A percentile compares a stretch with the other conserved stretches of the same genome.
Conservation (phyloP, 805 yeast species). For the Citeromyces matritensis region DNA sequence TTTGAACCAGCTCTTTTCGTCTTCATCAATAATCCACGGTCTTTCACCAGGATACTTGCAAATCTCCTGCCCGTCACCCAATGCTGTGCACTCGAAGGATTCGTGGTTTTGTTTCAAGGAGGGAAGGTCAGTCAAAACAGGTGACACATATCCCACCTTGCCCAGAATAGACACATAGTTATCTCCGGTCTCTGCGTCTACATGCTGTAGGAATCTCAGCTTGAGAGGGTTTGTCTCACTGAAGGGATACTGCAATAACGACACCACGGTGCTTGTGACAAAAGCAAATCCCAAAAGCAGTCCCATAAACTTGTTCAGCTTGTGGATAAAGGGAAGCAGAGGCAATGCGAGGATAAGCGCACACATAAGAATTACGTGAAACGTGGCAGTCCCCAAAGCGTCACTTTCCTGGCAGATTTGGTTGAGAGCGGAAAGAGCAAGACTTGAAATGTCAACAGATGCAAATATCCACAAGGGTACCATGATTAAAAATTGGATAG, state of each 20-base stretch:
- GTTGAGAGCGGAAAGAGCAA: slow-evolving; percentile 46
- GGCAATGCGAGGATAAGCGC: slow-evolving; percentile 29
- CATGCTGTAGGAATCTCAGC: slow-evolving; percentile 49
- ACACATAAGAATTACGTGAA: slow-evolving; percentile 15
- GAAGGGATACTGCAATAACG: slow-evolving; percentile 40
- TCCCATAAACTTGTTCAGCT: slow-evolving; percentile 38
- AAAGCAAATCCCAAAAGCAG: slow-evolving; percentile 20
- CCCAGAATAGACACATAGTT: slow-evolving; percentile 24
- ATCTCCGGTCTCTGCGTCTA: slow-evolving; percentile 23
- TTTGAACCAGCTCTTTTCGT: slow-evolving; percentile 15
- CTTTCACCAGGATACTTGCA: slow-evolving; percentile 37
- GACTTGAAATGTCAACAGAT: slow-evolving; percentile 36
- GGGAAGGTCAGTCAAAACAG: slow-evolving; percentile 47
- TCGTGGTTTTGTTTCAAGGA: slow-evolving; percentile 24
- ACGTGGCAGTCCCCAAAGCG: slow-evolving; percentile 22
- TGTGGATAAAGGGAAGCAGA: slow-evolving; percentile 54
- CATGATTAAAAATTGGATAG: slow-evolving; percentile 49
- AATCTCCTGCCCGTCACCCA: slow-evolving; percentile 29
- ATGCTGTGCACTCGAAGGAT: slow-evolving; percentile 16
- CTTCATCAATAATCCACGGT: slow-evolving; percentile 26
- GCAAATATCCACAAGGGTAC: slow-evolving; percentile 52
- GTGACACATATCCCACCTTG: slow-evolving; percentile 28
- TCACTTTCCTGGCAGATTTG: slow-evolving; percentile 62
- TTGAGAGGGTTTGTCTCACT: slow-evolving; percentile 51
- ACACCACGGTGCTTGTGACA: slow-evolving; percentile 18